Evolutionary conservation across 2,329 filamentous ascomycete species (phyloP).

Genomic region (Pseudogymnoascus sp.): DNA sequence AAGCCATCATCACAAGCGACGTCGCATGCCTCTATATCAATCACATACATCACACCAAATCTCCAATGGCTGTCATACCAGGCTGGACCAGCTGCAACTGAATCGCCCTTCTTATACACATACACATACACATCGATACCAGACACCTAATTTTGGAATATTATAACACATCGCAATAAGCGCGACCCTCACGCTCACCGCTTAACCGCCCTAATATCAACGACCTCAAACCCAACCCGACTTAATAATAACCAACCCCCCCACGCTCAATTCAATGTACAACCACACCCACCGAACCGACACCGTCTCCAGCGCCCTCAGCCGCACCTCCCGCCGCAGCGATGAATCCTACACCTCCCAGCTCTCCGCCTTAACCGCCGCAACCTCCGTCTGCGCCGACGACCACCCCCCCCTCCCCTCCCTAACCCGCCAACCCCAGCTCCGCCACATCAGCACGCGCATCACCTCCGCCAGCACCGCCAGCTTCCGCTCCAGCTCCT

Average conservation of each 20-base stretch:
- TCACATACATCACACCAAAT: neutral
- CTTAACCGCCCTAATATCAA: neutral
- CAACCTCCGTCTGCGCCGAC: slow-evolving; percentile 34
- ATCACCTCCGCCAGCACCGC: no score
- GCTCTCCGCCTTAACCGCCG: slow-evolving; percentile 35
- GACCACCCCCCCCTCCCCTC: neutral
- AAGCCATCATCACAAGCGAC: neutral
- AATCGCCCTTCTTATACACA: neutral
- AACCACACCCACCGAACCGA: neutral
- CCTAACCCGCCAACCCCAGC: slow-evolving; percentile 18
- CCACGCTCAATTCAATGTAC: neutral
- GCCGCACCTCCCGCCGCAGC: slow-evolving; percentile 35
- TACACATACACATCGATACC: neutral
- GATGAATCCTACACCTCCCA: slow-evolving; percentile 32
- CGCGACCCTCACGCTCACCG: neutral
- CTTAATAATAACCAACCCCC: neutral
- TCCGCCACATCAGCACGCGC: slow-evolving; percentile 14
- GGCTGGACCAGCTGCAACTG: neutral
- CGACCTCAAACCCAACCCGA: neutral
- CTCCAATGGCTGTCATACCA: neutral
- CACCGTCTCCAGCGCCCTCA: slow-evolving; percentile 27
- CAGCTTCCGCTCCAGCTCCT: no score
- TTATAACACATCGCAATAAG: neutral
- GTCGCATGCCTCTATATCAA: neutral
- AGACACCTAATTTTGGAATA: neutral